Base-by-base conservation (phyloP, 176 grass and related monocot genomes). In the Oryza brachyantha region DNA sequence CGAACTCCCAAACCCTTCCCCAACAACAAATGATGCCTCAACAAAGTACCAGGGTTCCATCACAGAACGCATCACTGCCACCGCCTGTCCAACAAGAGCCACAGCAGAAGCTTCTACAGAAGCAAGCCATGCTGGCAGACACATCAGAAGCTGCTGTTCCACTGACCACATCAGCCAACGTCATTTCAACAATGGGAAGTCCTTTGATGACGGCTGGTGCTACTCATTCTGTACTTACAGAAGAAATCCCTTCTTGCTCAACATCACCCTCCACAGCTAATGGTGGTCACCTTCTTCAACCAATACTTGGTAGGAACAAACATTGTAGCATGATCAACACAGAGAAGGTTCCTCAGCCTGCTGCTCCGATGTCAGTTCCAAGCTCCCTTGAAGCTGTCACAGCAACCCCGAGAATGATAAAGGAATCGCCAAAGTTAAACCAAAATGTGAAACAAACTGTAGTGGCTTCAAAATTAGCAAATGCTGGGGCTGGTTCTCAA, bases 231-330 rank as follows among this genome's bases (percentile, higher is more conserved):
- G 87, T 85, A 59, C 78, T 96, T 72, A 96, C 93, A 0, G 93
- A 96, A 46, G 90, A 96, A 78, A 77, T 96, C 61, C 93, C 90
- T 85, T 96, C 93, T 76, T 96, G 93, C 81, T 96, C 93, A 70
- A 90, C 93, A 31, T 96, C 93, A 5, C 93, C 90, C 74, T 96
- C 93, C 68, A 82, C 72, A 69, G 88, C 87, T 60, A 90, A 90
- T 38, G 90, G 78, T 78, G 81, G 38, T 69, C 40, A 88, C 77
- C 77, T 90, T 85, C 13, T 74, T 62, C 86, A 83, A 55, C 79
- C 84, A 55, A 77, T 90, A 17, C 50, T 77, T 5, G 74, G 72
- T 22, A 90, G 81, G 70, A 81, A 84, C 52, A 70, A 87, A 55
- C 82, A 87, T 73, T 45, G 16, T 10, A 65, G 29, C 58, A 81